A percentile compares a stretch with the other conserved stretches of the same genome.
These are phyloP conservation scores for Macrolepiota dolichaula DNA, from an alignment of 768 basidiomycete species.

Conservation along the genomic window DNA sequence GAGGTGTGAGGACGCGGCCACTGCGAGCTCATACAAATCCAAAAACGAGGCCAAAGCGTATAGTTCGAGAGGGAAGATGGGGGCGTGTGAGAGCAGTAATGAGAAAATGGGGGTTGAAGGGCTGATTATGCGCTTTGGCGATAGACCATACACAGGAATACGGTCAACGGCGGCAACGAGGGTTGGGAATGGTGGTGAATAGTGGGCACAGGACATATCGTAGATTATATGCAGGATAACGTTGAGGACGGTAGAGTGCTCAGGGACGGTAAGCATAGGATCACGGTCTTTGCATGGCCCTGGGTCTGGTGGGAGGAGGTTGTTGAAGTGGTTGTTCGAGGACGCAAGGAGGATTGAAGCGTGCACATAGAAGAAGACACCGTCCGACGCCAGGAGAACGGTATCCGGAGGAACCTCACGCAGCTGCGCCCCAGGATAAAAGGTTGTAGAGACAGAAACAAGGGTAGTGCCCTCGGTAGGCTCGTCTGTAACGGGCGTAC, in stretches of 20 bases:
- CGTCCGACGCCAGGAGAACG: slow-evolving; percentile 67
- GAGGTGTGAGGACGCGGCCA: slow-evolving; percentile 70
- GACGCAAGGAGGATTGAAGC: slow-evolving; percentile 49
- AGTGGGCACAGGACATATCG: slow-evolving; percentile 70
- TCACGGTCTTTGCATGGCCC: slow-evolving; percentile 40
- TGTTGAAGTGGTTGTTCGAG: slow-evolving; percentile 65
- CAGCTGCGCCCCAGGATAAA: slow-evolving; percentile 67
- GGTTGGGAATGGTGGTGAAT: slow-evolving; percentile 62
- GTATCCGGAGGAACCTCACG: slow-evolving; percentile 56
- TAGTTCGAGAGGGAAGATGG: slow-evolving; percentile 63
- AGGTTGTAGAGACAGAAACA: slow-evolving; percentile 82
- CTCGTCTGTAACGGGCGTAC: slow-evolving; percentile 39
- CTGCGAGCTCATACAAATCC: slow-evolving; percentile 71
- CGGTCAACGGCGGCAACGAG: slow-evolving; percentile 54
- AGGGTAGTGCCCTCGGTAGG: slow-evolving; percentile 32
- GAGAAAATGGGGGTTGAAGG: slow-evolving; percentile 55
- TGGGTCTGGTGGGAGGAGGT: slow-evolving; percentile 45
- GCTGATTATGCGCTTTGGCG: slow-evolving; percentile 41
- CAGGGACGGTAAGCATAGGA: slow-evolving; percentile 56
- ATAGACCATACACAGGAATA: slow-evolving; percentile 59
- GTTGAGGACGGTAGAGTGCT: slow-evolving; percentile 63
- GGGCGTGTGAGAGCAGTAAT: slow-evolving; percentile 64
- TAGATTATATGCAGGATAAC: slow-evolving; percentile 72
- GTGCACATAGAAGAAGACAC: slow-evolving; percentile 85
- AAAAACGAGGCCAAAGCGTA: slow-evolving; percentile 69